Evolutionary conservation across 768 basidiomycete genomes (phyloP).

Genomic region (Xerocomus potaroensis): DNA sequence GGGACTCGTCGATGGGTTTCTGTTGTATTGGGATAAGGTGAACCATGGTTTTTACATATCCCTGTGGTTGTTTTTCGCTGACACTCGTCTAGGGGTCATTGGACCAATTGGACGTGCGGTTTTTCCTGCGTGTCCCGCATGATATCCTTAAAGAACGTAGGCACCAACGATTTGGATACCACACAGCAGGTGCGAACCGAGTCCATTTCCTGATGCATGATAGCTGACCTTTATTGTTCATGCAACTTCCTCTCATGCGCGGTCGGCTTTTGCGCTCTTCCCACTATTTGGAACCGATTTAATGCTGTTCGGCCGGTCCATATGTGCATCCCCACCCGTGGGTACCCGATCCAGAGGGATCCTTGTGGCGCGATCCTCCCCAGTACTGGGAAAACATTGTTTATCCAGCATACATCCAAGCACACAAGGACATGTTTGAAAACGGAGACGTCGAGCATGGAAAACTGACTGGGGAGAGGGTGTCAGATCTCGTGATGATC

Average conservation of each 20-base stretch:
- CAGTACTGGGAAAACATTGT: conserved; percentile 90
- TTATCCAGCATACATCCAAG: conserved; percentile 88
- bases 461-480: conserved; percentile 40
- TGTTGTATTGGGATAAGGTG: conserved; percentile 88
- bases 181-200: conserved; percentile 70
- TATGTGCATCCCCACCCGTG: conserved; percentile 37
- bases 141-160: conserved; percentile 70
- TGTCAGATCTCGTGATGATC: conserved; percentile 52
- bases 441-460: conserved; percentile 75
- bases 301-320: neutral
- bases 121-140: conserved; percentile 82
- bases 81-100: conserved; percentile 53
- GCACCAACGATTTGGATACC: conserved; percentile 79
- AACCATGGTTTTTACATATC: neutral
- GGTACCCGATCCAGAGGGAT: conserved; percentile 80
- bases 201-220: neutral
- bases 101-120: conserved; percentile 67
- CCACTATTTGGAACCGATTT: no score
- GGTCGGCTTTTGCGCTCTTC: conserved; percentile 1
- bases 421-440: conserved; percentile 69
- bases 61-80: neutral
- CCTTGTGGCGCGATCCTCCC: conserved; percentile 85
- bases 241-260: conserved; percentile 14
- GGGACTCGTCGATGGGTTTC: conserved; percentile 90
- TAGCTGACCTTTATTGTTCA: neutral